Percentiles rank a stretch among this genome's conserved stretches.
Evolutionary conservation across 1,139 yeast species (phyloP).

Genomic region (Saccharomyces hybrid): DNA sequence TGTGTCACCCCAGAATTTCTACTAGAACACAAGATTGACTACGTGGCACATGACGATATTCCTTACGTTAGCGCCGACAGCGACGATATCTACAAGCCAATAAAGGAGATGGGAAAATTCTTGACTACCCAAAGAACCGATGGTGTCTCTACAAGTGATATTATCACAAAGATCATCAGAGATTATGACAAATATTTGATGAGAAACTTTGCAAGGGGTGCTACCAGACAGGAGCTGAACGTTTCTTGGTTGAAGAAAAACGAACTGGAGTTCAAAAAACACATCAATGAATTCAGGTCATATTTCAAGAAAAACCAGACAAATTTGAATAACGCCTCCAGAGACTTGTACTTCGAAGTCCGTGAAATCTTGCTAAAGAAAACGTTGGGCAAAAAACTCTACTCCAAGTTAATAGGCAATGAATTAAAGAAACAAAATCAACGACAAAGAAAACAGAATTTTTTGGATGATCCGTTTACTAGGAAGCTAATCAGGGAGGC

Average conservation of each 20-base stretch:
- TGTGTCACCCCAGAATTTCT: slow-evolving; percentile 79
- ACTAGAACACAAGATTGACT: slow-evolving; percentile 73
- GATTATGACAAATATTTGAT: slow-evolving; percentile 94
- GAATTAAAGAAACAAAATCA: slow-evolving; percentile 14
- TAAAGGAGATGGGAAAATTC: slow-evolving; percentile 84
- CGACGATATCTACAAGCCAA: slow-evolving; percentile 89
- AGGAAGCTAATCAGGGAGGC: slow-evolving; percentile 22
- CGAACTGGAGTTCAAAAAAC: slow-evolving; percentile 88
- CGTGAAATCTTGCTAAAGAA: slow-evolving; percentile 59
- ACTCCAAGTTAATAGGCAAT: slow-evolving; percentile 27
- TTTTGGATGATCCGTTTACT: slow-evolving; percentile 2
- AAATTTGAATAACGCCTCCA: slow-evolving; percentile 65
- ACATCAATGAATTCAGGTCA: slow-evolving; percentile 76
- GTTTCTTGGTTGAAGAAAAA: slow-evolving; percentile 97
- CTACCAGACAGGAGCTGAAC: slow-evolving; percentile 89
- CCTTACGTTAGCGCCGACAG: slow-evolving; percentile 85
- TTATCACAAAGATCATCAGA: slow-evolving; percentile 86
- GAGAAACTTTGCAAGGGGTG: slow-evolving; percentile 97
- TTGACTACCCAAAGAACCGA: slow-evolving; percentile 93
- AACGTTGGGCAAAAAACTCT: slow-evolving; percentile 33
- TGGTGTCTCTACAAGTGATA: slow-evolving; percentile 92
- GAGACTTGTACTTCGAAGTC: slow-evolving; percentile 77
- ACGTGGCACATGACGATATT: slow-evolving; percentile 94
- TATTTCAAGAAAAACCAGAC: slow-evolving; percentile 72
- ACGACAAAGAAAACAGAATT: not conserved